Evolutionary conservation across 192 early-diverging fungal genomes (phyloP), one percentile per base, ranked within the genome.

Genomic region (Allomyces arbusculus): DNA sequence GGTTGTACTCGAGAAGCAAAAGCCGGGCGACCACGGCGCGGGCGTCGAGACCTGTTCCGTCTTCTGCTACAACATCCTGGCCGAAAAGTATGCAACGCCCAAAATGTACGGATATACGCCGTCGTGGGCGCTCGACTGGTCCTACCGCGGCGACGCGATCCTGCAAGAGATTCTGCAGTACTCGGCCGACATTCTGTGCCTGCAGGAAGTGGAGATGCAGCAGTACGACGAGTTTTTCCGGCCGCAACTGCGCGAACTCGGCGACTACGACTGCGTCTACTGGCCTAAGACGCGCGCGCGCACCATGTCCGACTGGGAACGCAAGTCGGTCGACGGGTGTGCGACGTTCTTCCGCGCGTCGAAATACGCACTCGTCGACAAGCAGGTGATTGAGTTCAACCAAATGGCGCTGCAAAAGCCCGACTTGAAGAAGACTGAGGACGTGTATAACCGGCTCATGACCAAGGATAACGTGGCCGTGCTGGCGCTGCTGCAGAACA

Each of bases 371-470:
- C 70, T 89, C 44, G 68, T 91, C 25, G 89, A 94, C n/a, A 85
- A 91, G 70, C 86, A 91, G 61, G 69, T 88, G 63, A 80, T 98
- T 24, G 95, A 98, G 76, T 98, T 92, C 79, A 91, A 95, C 74
- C 93, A 94, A 71, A 80, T 87, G 65, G 92, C 90, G 12, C 82
- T 95, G 74, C 82, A 85, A 64, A 75, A 88, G 69, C 83, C 87
- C 25, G 93, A 95, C 69, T 88, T 95, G 61, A 87, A 88, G 61
- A 86, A 91, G 72, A 86, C 84, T 44, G 93, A 91, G 33, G 95
- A 96, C 72, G 86, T 95, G 55, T 92, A 92, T 73, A 95, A 98
- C 73, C 87, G 95, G 25, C 91, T 98, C 20, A 94, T 94, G 89
- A 86, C 91, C 63, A 94, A 94, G 75, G 95, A 98, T 77, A 92